Percentiles rank a stretch among this genome's conserved stretches.
These are phyloP conservation scores for Penicilliopsis zonata DNA, from an alignment of 495 filamentous ascomycete genomes.

Conservation along the genomic window DNA sequence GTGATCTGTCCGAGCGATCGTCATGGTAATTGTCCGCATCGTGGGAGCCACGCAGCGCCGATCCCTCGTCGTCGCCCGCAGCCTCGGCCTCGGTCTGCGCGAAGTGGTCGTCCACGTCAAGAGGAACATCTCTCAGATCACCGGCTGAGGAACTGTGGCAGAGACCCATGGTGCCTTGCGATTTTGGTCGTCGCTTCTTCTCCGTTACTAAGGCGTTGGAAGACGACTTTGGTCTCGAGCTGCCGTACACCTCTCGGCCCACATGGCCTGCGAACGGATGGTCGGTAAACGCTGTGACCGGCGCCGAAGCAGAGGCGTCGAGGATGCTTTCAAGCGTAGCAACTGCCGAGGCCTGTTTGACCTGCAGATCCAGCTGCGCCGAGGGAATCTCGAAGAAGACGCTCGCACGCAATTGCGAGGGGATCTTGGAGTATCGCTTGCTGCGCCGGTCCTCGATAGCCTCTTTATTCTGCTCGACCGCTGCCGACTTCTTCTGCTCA, in stretches of 20 bases:
- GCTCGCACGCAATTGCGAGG: conserved; percentile 81
- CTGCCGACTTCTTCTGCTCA: conserved; percentile 33
- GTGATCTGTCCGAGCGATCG: conserved; percentile 5
- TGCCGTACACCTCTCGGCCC: conserved; percentile 52
- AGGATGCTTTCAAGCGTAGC: conserved; percentile 86
- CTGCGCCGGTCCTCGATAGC: conserved; percentile 10
- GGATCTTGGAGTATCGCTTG: conserved; percentile 42
- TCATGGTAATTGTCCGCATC: conserved; percentile 1
- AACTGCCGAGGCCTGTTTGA: conserved; percentile 73
- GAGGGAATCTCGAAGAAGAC: conserved; percentile 74
- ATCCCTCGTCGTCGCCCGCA: conserved; percentile 8
- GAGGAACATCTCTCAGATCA: conserved; percentile 4
- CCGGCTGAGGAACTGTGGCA: conserved; percentile 7
- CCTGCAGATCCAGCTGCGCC: conserved; percentile 46
- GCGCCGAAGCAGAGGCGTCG: conserved; percentile 84
- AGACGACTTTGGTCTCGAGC: conserved; percentile 18
- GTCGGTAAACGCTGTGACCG: conserved; percentile 90
- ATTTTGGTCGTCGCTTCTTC: conserved; percentile 11
- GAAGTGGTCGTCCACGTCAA: conserved; percentile 2
- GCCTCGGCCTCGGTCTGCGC: conserved; percentile 9
- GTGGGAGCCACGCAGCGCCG: conserved; percentile 6
- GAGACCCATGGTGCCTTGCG: conserved; percentile 12
- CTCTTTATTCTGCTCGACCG: conserved; percentile 14
- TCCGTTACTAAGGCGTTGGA: conserved; percentile 10
- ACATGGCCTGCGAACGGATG: conserved; percentile 72